Evolutionary conservation across 192 early-diverging fungal species (phyloP), one percentile per base, ranked within the genome.

Genomic region (Backusella psychrophila): DNA sequence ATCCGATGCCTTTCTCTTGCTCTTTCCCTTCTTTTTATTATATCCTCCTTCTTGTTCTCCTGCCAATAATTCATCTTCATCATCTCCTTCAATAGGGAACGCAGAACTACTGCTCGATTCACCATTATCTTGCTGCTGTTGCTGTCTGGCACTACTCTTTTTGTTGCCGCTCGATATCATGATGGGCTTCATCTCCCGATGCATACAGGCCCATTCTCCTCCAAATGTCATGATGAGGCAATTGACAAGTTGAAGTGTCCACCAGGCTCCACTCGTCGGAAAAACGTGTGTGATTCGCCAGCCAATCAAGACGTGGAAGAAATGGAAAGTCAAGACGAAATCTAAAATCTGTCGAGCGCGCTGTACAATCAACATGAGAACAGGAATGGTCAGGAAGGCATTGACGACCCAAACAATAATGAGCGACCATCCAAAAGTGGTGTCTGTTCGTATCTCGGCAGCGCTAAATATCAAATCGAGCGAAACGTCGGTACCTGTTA

Each of bases 191-290:
- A 96, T 88, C 75, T 96, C 94, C 76, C 84, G 78, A 67, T 87
- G 88, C 91, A 93, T 93, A 76, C 94, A 96, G 65, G 93, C 87
- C 78, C 93, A 89, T 78, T 96, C 93, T 19, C 91, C 93, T 8
- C 93, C 93, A 65, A 95, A 77, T 9, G 91, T 87, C 87, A 93
- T 90, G 44, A 91, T 84, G 0, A 80, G 75, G 11, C 85, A 75
- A 2, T 89, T 86, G 12, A 83, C 74, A 12, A 86, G 35, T 52
- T 91, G 85, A 15, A 88, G 66, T 15, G 89, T 46, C 92, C 93
- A 96, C 93, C 93, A 96, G 14, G 89, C 65, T 29, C 90, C 82
- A 29, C 84, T 82, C 17, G 83, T 83, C 1, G 94, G 93, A n/a
- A 96, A 29, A 31, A 80, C 81, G 6, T 86, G 80, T 39, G 84